phyloP scores from a whole-genome alignment of 495 filamentous ascomycete genomes.

The Daldinia decipiens region DNA sequence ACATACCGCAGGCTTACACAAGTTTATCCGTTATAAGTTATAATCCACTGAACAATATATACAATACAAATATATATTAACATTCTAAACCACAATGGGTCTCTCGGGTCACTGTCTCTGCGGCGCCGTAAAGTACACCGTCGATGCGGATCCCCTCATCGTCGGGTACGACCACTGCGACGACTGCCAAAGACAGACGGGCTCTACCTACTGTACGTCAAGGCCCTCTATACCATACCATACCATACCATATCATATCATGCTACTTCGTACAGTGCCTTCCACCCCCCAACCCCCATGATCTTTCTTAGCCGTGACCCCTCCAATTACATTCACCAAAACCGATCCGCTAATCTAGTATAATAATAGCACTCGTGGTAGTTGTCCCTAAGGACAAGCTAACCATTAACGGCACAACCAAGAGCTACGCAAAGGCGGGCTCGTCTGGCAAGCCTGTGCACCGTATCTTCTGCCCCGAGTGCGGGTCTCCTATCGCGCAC shows the following conservation, averaged over 20 bases:
- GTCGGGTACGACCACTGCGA: conserved; percentile 77
- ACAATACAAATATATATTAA: background rate
- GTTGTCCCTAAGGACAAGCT: conserved; percentile 72
- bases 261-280: background rate
- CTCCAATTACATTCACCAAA: background rate
- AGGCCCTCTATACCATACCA: no score
- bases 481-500: conserved; percentile 75
- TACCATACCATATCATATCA: no score
- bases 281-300: background rate
- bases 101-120: conserved; percentile 76
- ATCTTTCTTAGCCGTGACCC: background rate
- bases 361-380: conserved; percentile 66
- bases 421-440: conserved; percentile 67
- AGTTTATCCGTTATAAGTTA: background rate
- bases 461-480: conserved; percentile 75
- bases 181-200: conserved; percentile 75
- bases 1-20: background rate
- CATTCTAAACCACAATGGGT: conserved; percentile 63
- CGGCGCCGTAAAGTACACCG: conserved; percentile 72
- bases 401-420: conserved; percentile 68
- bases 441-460: conserved; percentile 68
- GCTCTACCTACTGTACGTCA: conserved; percentile 72
- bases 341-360: conserved; percentile 2
- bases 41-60: background rate
- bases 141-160: conserved; percentile 65